These are phyloP conservation scores for Lumnitzera racemosa DNA, from an alignment of 345 rosid genomes.

Conservation along the genomic window DNA sequence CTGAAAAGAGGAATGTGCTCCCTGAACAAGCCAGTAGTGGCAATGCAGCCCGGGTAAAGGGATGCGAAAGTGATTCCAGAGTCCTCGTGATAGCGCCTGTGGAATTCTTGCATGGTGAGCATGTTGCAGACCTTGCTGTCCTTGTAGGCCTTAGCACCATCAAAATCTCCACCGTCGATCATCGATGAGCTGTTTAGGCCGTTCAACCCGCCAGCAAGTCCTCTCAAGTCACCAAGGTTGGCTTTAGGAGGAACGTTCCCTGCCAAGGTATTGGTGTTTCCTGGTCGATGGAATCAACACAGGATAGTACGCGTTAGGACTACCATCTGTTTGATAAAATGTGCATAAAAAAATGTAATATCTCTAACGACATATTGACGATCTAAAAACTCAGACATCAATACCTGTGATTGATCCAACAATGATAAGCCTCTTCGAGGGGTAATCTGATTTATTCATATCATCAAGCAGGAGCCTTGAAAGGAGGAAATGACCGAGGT, in stretches of 20 bases:
- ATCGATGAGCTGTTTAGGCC: conserved; percentile 73
- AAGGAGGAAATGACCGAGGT: conserved; percentile 87
- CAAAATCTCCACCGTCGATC: conserved; percentile 91
- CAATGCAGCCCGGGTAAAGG: conserved; percentile 97
- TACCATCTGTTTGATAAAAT: too few relatives aligned
- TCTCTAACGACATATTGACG: too few relatives aligned
- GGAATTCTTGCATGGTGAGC: conserved; percentile 96
- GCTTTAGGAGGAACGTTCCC: conserved; percentile 99
- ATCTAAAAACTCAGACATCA: neutral
- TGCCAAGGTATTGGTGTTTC: conserved; percentile 94
- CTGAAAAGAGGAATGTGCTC: conserved; percentile 91
- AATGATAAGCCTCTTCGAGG: conserved; percentile 79
- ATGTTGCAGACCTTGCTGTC: conserved; percentile 99
- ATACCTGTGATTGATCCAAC: conserved; percentile 96
- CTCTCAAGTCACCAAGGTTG: conserved; percentile 88
- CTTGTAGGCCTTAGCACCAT: conserved; percentile 96
- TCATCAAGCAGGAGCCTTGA: conserved; percentile 79
- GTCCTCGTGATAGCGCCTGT: conserved; percentile 84
- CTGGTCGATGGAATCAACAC: conserved; percentile 22
- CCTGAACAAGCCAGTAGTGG: conserved; percentile 94
- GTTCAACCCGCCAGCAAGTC: conserved; percentile 70
- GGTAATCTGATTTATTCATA: conserved; percentile 71
- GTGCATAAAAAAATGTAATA: too few relatives aligned
- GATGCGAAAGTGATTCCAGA: conserved; percentile 82
- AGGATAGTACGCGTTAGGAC: too few relatives aligned